A percentile compares a stretch with the other conserved stretches of the same genome.
Evolutionary conservation across 768 basidiomycete genomes (phyloP).

Genomic region (Mycena kentingensis): DNA sequence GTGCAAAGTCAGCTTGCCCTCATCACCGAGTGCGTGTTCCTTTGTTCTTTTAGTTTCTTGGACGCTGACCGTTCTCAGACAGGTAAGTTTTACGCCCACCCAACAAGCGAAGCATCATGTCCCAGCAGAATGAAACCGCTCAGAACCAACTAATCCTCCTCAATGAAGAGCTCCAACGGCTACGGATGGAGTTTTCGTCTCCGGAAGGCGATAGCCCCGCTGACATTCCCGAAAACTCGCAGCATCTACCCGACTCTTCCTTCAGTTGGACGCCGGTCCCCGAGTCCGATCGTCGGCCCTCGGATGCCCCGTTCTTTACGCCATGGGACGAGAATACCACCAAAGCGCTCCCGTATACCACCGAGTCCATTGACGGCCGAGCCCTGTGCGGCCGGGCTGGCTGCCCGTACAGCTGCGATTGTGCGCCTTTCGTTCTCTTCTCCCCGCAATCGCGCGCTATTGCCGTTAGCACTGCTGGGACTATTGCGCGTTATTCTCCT

Average conservation of each 20-base stretch:
- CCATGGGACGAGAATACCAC: constrained; percentile 11
- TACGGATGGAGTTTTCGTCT: constrained; percentile 18
- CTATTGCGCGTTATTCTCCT: background rate
- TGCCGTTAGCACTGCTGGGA: constrained; percentile 10
- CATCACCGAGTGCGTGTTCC: constrained; percentile 12
- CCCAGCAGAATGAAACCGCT: constrained; percentile 18
- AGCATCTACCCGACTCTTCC: constrained; percentile 4
- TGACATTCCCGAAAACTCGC: constrained; percentile 7
- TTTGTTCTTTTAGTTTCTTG: background rate
- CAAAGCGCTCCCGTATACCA: background rate
- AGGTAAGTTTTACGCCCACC: constrained; percentile 10
- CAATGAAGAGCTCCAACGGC: constrained; percentile 21
- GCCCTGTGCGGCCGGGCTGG: constrained; percentile 23
- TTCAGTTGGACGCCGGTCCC: background rate
- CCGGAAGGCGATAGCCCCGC: constrained; percentile 19
- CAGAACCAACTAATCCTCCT: constrained; percentile 21
- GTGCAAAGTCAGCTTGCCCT: constrained; percentile 13
- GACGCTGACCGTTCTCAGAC: constrained; percentile 5
- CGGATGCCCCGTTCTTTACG: constrained; percentile 14
- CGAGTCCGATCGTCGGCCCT: background rate
- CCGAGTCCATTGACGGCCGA: too few relatives aligned
- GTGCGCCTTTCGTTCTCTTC: constrained; percentile 17
- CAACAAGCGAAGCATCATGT: background rate
- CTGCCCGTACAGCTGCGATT: constrained; percentile 25
- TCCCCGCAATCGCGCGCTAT: constrained; percentile 17